A percentile compares a stretch with the other conserved stretches of the same genome.
phyloP scores from a whole-genome alignment of 495 filamentous ascomycete genomes.

The Penicillium simplicissimum region DNA sequence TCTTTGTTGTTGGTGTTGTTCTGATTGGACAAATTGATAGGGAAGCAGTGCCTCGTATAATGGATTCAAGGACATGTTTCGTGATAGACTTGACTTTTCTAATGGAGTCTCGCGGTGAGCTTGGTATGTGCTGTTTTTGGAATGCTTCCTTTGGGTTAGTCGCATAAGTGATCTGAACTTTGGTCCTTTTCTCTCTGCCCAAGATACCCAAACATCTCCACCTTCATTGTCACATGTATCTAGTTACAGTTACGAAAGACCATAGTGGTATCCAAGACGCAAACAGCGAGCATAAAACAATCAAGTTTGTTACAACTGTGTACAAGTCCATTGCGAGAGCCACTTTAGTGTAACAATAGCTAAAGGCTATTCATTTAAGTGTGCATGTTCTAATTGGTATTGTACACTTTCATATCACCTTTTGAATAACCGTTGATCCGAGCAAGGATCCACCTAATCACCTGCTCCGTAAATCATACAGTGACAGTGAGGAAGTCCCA shows the following conservation, averaged over 20 bases:
- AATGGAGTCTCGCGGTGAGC: too few species aligned
- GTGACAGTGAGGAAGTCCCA: neutral
- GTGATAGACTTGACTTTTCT: too few species aligned
- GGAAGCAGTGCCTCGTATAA: neutral
- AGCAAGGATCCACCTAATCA: neutral
- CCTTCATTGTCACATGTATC: too few species aligned
- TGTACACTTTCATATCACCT: neutral
- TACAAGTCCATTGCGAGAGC: neutral
- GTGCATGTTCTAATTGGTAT: neutral
- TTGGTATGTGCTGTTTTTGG: too few species aligned
- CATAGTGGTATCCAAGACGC: too few species aligned
- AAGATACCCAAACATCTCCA: too few species aligned
- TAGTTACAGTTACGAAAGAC: too few species aligned
- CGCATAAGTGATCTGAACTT: too few species aligned
- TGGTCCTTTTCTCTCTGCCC: too few species aligned
- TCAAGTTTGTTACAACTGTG: neutral
- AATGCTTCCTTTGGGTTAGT: too few species aligned
- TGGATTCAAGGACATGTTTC: too few species aligned
- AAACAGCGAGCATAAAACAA: neutral
- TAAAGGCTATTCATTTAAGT: neutral
- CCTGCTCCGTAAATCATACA: neutral
- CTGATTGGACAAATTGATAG: neutral
- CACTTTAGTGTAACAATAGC: neutral
- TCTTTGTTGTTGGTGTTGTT: neutral
- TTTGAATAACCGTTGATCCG: neutral